A percentile compares a stretch with the other conserved stretches of the same genome.
phyloP scores from a whole-genome alignment of 1,139 yeast species.

The Diutina mesorugosa region DNA sequence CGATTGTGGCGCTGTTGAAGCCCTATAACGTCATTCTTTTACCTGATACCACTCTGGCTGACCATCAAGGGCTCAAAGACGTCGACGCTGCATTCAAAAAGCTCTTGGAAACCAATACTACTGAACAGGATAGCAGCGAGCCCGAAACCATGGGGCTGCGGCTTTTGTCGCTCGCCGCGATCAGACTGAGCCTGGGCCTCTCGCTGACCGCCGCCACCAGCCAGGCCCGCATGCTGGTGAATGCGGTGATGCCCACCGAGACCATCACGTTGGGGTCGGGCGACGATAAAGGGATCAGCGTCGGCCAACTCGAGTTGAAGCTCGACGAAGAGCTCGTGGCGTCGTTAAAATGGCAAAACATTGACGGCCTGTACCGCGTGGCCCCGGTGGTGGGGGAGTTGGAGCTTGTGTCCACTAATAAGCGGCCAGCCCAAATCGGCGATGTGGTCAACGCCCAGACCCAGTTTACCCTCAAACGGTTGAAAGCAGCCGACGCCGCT shows the following conservation, averaged over 20 bases:
- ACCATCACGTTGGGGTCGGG: slow-evolving; percentile 43
- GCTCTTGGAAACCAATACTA: slow-evolving; percentile 18
- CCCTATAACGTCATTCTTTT: slow-evolving; percentile 62
- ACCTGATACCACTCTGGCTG: slow-evolving; percentile 27
- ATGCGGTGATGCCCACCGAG: slow-evolving; percentile 24
- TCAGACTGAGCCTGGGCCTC: background rate
- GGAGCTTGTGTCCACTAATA: slow-evolving; percentile 16
- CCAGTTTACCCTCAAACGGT: slow-evolving; percentile 23
- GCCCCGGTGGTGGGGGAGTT: slow-evolving; percentile 75
- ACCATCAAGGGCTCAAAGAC: slow-evolving; percentile 15
- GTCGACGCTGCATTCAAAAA: slow-evolving; percentile 19
- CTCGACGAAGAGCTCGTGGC: slow-evolving; percentile 57
- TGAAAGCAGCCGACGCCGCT: slow-evolving; percentile 3
- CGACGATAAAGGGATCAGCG: slow-evolving; percentile 6
- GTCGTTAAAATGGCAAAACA: slow-evolving; percentile 69
- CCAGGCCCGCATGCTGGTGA: slow-evolving; percentile 15
- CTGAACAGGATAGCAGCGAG: slow-evolving; percentile 9
- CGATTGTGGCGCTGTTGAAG: slow-evolving; percentile 67
- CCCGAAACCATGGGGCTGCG: background rate
- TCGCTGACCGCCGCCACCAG: background rate
- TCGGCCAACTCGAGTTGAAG: slow-evolving; percentile 52
- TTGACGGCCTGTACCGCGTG: slow-evolving; percentile 67
- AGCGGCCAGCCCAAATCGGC: slow-evolving; percentile 2
- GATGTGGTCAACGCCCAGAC: slow-evolving; percentile 10
- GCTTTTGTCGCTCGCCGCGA: background rate